Percentiles rank a stretch among this genome's conserved stretches.
These are phyloP conservation scores for Colletotrichum theobromicola DNA, from an alignment of 2,329 filamentous ascomycete genomes.

Conservation along the genomic window DNA sequence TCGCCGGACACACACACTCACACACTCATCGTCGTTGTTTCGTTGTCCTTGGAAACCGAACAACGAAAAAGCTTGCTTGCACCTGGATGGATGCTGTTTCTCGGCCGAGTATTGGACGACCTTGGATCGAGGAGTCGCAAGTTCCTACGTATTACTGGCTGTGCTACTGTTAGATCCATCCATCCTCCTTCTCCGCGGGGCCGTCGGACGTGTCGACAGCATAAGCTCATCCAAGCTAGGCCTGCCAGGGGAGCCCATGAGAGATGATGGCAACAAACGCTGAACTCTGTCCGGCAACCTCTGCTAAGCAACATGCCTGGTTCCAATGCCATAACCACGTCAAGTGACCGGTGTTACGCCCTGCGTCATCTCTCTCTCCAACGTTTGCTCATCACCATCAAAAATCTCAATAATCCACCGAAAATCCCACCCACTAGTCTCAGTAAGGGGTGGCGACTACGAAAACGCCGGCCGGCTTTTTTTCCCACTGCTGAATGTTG, in stretches of 20 bases:
- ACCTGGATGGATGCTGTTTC: not conserved
- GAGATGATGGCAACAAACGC: not conserved
- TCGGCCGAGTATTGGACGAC: conserved; percentile 1
- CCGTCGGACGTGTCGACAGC: not conserved
- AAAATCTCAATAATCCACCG: not conserved
- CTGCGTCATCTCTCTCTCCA: not conserved
- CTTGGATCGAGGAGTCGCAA: not conserved
- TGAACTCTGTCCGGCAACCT: not conserved
- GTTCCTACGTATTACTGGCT: not conserved
- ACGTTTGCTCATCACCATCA: not conserved
- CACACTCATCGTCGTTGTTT: not conserved
- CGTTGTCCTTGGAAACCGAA: not conserved
- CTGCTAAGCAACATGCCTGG: not conserved
- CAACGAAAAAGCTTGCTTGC: not conserved
- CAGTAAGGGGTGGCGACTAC: not conserved
- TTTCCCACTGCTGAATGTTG: not conserved
- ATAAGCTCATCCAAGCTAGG: not conserved
- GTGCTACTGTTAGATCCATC: no score
- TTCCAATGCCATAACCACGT: not conserved
- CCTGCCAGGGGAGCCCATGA: not conserved
- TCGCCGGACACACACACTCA: not conserved
- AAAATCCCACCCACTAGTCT: not conserved
- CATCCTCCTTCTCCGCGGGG: not conserved
- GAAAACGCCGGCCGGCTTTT: not conserved
- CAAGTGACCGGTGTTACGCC: not conserved